Conservation (phyloP, 2,329 filamentous ascomycete species). For the Penicillium oxalicum region DNA sequence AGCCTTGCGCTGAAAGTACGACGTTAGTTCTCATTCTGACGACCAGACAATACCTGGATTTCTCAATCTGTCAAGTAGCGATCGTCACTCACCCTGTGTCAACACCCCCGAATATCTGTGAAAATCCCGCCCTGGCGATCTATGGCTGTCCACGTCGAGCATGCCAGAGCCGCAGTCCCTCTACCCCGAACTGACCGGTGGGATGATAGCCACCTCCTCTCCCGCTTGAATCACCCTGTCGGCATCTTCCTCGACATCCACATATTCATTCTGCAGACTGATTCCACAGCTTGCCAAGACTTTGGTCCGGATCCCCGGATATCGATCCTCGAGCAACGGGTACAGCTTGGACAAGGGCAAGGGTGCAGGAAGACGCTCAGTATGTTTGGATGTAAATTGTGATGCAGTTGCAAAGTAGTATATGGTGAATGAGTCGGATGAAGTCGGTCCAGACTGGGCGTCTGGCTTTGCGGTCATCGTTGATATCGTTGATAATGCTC, state of each 20-base stretch:
- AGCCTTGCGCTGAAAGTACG: too few species aligned
- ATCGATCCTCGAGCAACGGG: conserved; percentile 33
- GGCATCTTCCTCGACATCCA: conserved; percentile 30
- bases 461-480: not conserved
- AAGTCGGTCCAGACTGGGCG: not conserved
- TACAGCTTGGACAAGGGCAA: conserved; percentile 35
- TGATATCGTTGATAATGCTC: not conserved
- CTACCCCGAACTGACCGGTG: conserved; percentile 44
- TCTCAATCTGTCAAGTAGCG: too few species aligned
- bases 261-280: conserved; percentile 41
- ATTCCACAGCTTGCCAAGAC: conserved; percentile 38
- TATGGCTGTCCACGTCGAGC: too few species aligned
- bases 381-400: conserved; percentile 36
- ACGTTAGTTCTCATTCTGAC: too few species aligned
- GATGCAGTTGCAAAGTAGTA: conserved; percentile 44
- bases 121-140: too few species aligned
- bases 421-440: conserved; percentile 34
- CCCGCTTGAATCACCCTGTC: conserved; percentile 30
- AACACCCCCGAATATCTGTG: too few species aligned
- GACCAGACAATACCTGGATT: too few species aligned
- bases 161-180: not conserved
- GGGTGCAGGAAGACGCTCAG: conserved; percentile 39
- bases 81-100: too few species aligned
- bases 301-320: conserved; percentile 38
- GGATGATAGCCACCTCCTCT: conserved; percentile 44